Conservation (phyloP, 192 early-diverging fungal genomes). For the Entophlyctis luteolus region DNA sequence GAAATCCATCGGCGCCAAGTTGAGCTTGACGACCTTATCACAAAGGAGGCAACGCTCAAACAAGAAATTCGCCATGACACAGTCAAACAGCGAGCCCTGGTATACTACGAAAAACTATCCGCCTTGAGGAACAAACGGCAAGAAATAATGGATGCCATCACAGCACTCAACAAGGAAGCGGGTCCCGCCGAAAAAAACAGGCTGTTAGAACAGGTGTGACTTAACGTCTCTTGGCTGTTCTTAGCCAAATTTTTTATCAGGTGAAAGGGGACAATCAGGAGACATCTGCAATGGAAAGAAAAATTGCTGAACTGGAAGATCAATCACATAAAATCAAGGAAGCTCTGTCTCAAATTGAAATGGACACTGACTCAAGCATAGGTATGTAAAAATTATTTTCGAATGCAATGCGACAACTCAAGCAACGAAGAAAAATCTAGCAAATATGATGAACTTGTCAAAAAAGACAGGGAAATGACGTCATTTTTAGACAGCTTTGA, state of each 20-base stretch:
- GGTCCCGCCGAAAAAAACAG: constrained; percentile 47
- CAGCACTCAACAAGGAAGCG: constrained; percentile 36
- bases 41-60: constrained; percentile 27
- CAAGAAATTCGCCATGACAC: constrained; percentile 41
- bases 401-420: background rate
- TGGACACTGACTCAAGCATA: constrained; percentile 42
- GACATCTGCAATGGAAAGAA: constrained; percentile 58
- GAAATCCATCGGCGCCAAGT: constrained; percentile 34
- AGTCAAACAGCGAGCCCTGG: constrained; percentile 36
- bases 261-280: constrained; percentile 62
- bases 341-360: constrained; percentile 42
- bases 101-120: constrained; percentile 40
- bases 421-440: constrained; percentile 42
- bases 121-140: constrained; percentile 31
- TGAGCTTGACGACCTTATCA: constrained; percentile 39
- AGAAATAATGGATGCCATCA: constrained; percentile 47
- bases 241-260: constrained; percentile 8
- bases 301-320: constrained; percentile 49
- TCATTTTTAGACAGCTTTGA: constrained; percentile 53
- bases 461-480: constrained; percentile 58
- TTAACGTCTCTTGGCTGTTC: background rate
- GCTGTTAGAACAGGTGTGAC: constrained; percentile 44
- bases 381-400: constrained; percentile 24
- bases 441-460: constrained; percentile 60
- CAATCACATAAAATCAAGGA: constrained; percentile 43